Evolutionary conservation across 2,329 filamentous ascomycete species (phyloP), one percentile per base, ranked within the genome.

Genomic region (Microdochium trichocladiopsis): DNA sequence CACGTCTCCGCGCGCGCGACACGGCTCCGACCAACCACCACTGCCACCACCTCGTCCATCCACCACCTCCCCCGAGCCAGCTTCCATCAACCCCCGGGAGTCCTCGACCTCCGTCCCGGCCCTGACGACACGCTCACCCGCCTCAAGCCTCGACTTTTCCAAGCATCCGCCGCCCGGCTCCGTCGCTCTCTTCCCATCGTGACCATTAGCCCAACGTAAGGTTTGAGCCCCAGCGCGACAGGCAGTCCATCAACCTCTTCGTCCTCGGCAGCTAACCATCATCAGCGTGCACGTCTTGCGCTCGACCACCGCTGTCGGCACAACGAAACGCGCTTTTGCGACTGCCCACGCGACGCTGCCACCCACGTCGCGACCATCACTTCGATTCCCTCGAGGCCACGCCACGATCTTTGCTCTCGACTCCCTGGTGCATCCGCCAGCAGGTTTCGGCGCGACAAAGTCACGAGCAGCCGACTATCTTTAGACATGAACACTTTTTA

Each of bases 401-500:
- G n/a, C 41, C 10, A 45, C 16, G 14, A 18, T 45, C 18, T 45
- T 18, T 16, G 6, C 41, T 45, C 18, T 3, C 6, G 16, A 45
- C 18, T 18, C 41, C 18, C 16, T 45, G 41, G 12, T 21, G 12
- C 41, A 22, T 45, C 18, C 3, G 41, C 41, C 16, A 18, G 2
- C 12, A 18, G 18, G 41, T 18, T 23, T 18, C 14, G 3, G 41
- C 22, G 41, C 41, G 41, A 45, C 41, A 22, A 45, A 6, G 41
- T 45, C 41, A 45, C n/a, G n/a, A 45, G 6, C 47, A 18, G n/a
- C 25, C 47, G 25, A 36, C 47, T 24, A 48, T 47, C 21, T 21
- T 49, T 53, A 31, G 43, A 54, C 47, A 56, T 56, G 54, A 50
- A 48, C 49, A 45, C 33, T 24, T 55, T 48, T 50, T 56, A 49